phyloP scores from a whole-genome alignment of 2,329 filamentous ascomycete genomes.

The Apiospora sp. region DNA sequence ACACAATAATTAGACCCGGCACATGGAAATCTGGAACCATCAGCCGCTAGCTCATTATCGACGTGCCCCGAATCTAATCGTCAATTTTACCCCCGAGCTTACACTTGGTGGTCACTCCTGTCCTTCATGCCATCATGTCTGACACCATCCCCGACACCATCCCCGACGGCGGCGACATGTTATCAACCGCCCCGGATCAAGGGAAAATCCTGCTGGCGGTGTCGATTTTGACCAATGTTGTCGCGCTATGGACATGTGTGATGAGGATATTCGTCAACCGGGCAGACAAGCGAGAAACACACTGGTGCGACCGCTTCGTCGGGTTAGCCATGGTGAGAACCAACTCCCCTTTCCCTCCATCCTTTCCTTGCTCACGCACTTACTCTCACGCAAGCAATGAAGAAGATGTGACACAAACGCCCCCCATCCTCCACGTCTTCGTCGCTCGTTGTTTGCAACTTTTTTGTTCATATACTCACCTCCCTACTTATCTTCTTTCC shows the following conservation, averaged over 20 bases:
- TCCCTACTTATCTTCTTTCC: not conserved
- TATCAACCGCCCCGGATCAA: not conserved
- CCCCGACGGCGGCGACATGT: not conserved
- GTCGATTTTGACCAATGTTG: conserved; percentile 42
- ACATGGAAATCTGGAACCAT: not conserved
- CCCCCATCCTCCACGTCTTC: not conserved
- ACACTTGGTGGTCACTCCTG: not conserved
- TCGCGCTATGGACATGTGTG: conserved; percentile 45
- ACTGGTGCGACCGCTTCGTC: conserved; percentile 46
- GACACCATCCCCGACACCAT: not conserved
- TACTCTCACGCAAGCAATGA: not conserved
- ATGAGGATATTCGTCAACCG: conserved; percentile 43
- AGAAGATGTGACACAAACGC: not conserved
- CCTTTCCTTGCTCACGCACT: not conserved
- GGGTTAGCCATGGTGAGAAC: conserved; percentile 43
- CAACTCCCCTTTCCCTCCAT: not conserved
- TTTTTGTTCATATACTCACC: no score
- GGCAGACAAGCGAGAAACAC: conserved; percentile 37
- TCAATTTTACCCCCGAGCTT: not conserved
- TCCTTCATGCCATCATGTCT: conserved; percentile 8
- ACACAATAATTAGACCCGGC: not conserved
- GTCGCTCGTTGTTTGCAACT: not conserved
- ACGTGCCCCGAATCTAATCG: not conserved
- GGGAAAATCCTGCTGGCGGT: conserved; percentile 42
- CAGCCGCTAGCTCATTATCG: not conserved